Base-by-base conservation (phyloP, 2,329 filamentous ascomycete genomes). In the Sphaerulina vaccinii region DNA sequence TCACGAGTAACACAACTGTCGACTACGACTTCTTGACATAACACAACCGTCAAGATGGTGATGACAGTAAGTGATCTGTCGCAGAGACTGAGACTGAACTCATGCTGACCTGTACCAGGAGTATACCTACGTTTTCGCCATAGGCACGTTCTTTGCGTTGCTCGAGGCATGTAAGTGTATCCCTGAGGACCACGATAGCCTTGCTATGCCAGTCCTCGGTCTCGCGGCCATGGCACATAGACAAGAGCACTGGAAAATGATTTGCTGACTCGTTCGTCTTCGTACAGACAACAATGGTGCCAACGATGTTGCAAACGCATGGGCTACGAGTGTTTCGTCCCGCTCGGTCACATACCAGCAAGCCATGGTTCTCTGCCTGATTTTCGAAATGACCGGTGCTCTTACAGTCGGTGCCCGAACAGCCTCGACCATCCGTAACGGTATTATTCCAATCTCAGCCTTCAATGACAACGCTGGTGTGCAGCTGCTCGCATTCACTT, bases 101-200 rank as follows among this genome's bases (percentile, higher is more conserved):
- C 23, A 7, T 32, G 18, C 36, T 33, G 36, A 33, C 22, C 44
- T 19, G 5, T 27, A 33, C n/a, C 45, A 53, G 40, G 45, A 40
- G 15, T 53, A 53, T 33, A 53, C 51, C 39, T 53, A 53, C 40
- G 45, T 85, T 54, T 79, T 85, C 56, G 82, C 80, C 61, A 76
- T 84, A 45, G 81, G 79, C 68, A 80, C 79, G 52, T 75, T 85
- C 49, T 85, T 85, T 65, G 79, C 81, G 52, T 80, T 81, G 62
- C 77, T 85, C 22, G 82, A 84, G 63, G 81, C 81, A 37, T 85
- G 27, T 32, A 32, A 32, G 27, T 32, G 10, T 10, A 32, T 13
- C n/a, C 27, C 5, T 32, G 27, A 32, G 27, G 27, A 32, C n/a
- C n/a, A n/a, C n/a, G n/a, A n/a, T n/a, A n/a, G n/a, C n/a, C 8